Conservation (phyloP, 176 grass and related monocot species). For the Eleusine coracana region DNA sequence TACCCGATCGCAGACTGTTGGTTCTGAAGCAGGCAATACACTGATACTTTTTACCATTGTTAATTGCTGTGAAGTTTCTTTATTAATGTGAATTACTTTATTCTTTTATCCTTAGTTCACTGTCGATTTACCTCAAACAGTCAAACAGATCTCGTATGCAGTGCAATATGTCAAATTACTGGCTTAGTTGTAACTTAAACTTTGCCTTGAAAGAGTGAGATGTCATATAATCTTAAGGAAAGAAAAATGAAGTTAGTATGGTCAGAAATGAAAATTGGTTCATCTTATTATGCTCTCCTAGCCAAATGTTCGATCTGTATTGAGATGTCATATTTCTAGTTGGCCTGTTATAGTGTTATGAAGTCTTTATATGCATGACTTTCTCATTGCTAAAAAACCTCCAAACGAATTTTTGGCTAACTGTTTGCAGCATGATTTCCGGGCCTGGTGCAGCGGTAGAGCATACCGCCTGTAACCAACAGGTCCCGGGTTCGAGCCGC, state of each 20-base stretch:
- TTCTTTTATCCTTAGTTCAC: constrained; percentile 7
- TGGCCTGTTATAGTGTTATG: neutral
- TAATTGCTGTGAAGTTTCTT: neutral
- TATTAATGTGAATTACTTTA: constrained; percentile 7
- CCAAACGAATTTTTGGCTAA: constrained; percentile 3
- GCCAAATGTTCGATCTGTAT: neutral
- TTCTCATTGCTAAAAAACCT: neutral
- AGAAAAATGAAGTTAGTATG: neutral
- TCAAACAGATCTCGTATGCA: neutral
- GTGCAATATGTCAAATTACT: neutral
- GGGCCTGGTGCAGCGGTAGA: no score
- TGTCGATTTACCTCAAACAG: neutral
- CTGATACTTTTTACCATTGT: constrained; percentile 27
- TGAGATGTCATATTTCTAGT: constrained; percentile 15
- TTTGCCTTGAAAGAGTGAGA: neutral
- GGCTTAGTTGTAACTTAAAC: neutral
- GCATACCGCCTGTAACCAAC: no score
- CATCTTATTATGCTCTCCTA: neutral
- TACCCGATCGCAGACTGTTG: constrained; percentile 80
- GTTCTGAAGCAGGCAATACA: constrained; percentile 80
- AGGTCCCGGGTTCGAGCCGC: no score
- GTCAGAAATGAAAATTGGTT: neutral
- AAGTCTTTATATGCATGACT: neutral
- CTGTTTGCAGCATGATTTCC: neutral
- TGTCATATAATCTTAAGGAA: neutral